Percentiles rank a stretch among this genome's conserved stretches.
phyloP scores from a whole-genome alignment of 75 land plant species.

The Larix kaempferi region DNA sequence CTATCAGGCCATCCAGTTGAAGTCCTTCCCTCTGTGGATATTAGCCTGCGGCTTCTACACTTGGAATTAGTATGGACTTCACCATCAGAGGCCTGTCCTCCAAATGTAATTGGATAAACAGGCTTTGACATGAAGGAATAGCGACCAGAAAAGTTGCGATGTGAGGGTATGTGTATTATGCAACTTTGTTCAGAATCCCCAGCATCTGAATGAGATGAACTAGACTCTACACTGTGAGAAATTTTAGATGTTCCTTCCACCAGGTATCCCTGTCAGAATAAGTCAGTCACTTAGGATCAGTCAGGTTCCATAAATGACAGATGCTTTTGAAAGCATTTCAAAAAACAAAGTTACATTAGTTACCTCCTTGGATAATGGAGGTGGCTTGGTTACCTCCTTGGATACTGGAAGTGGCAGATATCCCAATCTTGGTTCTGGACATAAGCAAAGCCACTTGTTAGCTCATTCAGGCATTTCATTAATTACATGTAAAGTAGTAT shows the following conservation, averaged over 20 bases:
- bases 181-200: constrained; percentile 34
- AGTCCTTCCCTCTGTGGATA: constrained; percentile 1
- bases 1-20: constrained; percentile 6
- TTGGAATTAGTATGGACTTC: constrained; percentile 11
- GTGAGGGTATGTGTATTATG: constrained; percentile 18
- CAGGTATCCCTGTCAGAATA: constrained; percentile 27
- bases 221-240: constrained; percentile 29
- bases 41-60: constrained; percentile 1
- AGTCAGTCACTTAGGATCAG: background rate
- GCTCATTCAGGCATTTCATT: background rate
- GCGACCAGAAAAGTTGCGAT: constrained; percentile 26
- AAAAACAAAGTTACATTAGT: background rate
- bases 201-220: constrained; percentile 49
- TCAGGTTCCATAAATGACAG: background rate
- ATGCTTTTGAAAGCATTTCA: background rate
- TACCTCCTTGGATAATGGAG: constrained; percentile 4
- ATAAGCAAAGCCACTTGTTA: background rate
- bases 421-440: background rate
- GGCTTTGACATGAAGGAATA: constrained; percentile 48
- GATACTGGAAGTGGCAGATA: background rate
- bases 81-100: constrained; percentile 10
- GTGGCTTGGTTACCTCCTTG: background rate
- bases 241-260: constrained; percentile 16
- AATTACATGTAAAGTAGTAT: background rate
- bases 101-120: constrained; percentile 37